Conservation (phyloP, 2,329 filamentous ascomycete species). For the Cladophialophora bantiana region DNA sequence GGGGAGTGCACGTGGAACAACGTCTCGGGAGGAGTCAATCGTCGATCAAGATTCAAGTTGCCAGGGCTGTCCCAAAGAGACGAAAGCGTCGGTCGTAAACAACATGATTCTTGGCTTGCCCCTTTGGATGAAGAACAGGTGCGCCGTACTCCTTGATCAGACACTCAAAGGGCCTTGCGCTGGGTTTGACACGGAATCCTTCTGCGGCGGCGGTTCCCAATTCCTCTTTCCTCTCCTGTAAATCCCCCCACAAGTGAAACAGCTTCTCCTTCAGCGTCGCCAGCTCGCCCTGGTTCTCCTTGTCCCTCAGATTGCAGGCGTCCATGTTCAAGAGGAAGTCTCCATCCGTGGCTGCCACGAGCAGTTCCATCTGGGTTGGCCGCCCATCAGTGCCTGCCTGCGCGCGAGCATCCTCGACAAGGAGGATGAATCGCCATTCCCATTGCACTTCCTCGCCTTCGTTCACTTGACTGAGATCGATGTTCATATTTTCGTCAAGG, state of each 20-base stretch:
- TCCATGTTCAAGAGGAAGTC: slow-evolving; percentile 63
- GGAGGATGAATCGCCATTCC: slow-evolving; percentile 85
- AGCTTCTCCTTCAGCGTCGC: slow-evolving; percentile 70
- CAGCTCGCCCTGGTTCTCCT: slow-evolving; percentile 55
- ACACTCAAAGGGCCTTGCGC: slow-evolving; percentile 70
- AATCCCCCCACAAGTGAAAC: slow-evolving; percentile 82
- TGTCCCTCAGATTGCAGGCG: slow-evolving; percentile 64
- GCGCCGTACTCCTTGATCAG: slow-evolving; percentile 76
- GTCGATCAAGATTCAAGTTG: slow-evolving; percentile 51
- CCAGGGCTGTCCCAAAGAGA: slow-evolving; percentile 67
- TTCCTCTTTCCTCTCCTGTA: slow-evolving; percentile 71
- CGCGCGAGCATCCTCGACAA: slow-evolving; percentile 72
- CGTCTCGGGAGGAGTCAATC: not conserved
- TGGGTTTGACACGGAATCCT: slow-evolving; percentile 34
- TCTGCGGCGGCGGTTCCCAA: slow-evolving; percentile 30
- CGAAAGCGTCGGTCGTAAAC: slow-evolving; percentile 70
- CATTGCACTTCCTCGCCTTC: slow-evolving; percentile 56
- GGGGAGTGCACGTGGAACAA: not conserved
- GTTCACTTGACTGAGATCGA: slow-evolving; percentile 10
- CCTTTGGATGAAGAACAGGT: slow-evolving; percentile 45
- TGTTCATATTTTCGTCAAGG: slow-evolving; percentile 43
- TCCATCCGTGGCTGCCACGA: slow-evolving; percentile 68
- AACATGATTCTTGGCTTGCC: slow-evolving; percentile 25
- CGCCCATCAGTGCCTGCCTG: slow-evolving; percentile 48
- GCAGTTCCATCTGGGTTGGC: slow-evolving; percentile 65